Evolutionary conservation across 2,329 filamentous ascomycete genomes (phyloP).

Genomic region (Dactylellina drechsleri): DNA sequence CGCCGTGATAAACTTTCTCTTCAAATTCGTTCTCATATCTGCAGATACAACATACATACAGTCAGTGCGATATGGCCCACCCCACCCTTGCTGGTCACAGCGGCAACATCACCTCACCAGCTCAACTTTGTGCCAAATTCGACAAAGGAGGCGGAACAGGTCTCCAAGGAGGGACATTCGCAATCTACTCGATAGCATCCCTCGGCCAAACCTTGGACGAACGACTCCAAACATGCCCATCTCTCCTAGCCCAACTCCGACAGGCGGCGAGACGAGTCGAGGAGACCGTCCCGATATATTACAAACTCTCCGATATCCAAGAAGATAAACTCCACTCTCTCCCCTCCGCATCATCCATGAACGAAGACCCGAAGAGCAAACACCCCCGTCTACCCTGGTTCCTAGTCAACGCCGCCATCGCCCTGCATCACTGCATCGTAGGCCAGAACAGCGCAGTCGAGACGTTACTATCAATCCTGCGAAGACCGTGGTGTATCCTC

Average conservation of each 20-base stretch:
- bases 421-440: constrained; percentile 24
- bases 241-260: neutral
- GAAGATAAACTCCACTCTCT: constrained; percentile 33
- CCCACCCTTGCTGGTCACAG: neutral
- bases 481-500: constrained; percentile 42
- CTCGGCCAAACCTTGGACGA: constrained; percentile 14
- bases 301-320: constrained; percentile 7
- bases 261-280: constrained; percentile 15
- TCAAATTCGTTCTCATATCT: too few species aligned
- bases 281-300: constrained; percentile 32
- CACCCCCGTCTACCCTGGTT: constrained; percentile 37
- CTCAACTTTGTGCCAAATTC: constrained; percentile 43
- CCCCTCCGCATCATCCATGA: constrained; percentile 16
- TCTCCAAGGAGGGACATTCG: constrained; percentile 23
- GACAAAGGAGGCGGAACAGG: constrained; percentile 44
- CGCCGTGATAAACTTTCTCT: too few species aligned
- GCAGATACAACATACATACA: neutral
- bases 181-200: constrained; percentile 36
- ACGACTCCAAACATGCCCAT: constrained; percentile 6
- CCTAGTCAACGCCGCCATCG: constrained; percentile 36
- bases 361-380: constrained; percentile 10
- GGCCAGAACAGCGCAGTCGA: constrained; percentile 19
- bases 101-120: constrained; percentile 17
- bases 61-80: constrained; percentile 9
- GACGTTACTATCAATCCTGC: constrained; percentile 29